Evolutionary conservation across 441 rosid species (phyloP).

Genomic region (Codiaeum variegatum): DNA sequence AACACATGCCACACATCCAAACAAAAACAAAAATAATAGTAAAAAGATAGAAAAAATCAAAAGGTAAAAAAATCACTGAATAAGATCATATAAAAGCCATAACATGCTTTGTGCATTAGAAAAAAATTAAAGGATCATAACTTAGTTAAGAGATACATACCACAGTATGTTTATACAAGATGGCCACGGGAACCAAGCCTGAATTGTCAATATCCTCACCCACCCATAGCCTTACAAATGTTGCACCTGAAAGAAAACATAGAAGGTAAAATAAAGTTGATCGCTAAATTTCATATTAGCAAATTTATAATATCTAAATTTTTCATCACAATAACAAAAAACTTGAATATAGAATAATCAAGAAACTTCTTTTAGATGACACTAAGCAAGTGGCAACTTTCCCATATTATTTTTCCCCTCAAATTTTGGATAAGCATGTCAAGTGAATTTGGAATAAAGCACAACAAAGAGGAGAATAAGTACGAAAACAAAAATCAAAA

Average conservation of each 20-base stretch:
- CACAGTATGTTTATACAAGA: conserved; percentile 47
- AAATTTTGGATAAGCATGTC: neutral
- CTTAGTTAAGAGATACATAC: conserved; percentile 39
- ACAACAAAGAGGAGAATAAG: neutral
- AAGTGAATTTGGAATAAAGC: neutral
- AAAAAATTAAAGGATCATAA: neutral
- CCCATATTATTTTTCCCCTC: neutral
- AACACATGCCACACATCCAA: no score
- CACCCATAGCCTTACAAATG: conserved; percentile 59
- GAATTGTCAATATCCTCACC: conserved; percentile 50
- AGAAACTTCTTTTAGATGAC: neutral
- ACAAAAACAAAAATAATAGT: neutral
- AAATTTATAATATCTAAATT: neutral
- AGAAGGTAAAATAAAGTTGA: conserved; percentile 12
- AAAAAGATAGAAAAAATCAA: no score
- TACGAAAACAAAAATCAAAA: neutral
- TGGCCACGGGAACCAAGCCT: conserved; percentile 56
- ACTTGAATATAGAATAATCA: neutral
- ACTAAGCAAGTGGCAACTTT: neutral
- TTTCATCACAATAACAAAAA: neutral
- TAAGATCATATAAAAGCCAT: neutral
- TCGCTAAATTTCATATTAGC: conserved; percentile 2
- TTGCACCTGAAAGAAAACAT: conserved; percentile 48
- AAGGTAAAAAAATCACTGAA: neutral
- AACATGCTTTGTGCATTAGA: neutral